Base-by-base conservation (phyloP, 169 alveolate species). In the Cryptosporidium muris region DNA sequence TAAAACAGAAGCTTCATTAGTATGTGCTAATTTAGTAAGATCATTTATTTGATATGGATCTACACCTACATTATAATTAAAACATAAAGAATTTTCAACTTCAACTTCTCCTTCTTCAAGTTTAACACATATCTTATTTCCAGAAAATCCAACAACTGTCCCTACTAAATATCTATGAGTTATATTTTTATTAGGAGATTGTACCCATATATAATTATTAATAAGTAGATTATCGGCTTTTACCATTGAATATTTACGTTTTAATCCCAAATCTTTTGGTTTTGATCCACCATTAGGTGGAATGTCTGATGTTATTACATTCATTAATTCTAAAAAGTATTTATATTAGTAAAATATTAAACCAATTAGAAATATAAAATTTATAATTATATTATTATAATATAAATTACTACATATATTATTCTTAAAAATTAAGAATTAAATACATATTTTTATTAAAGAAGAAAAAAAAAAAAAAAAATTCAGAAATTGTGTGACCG, bases 1-100 rank as follows among this genome's bases (percentile, higher is more conserved):
- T 12, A 97, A 90, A 4, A 97, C 94, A 2, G 99, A 94, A 42
- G 98, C 97, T 80, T 95, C 98, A 80, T 94, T 96, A 12, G 95
- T 81, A 40, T 95, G 97, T 1, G 95, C 92, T 47, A 95, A 64
- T 54, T 93, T 88, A 9, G 98, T 94, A 56, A 95, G 64, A 64
- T 95, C 98, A 14, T 94, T 74, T 25, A 58, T 74, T 56, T 42
- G 67, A 56, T 58, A 58, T n/a, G 82, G 51, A 43, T 74, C 82
- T n/a, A 74, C 60, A 58, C 82, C 82, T 9, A 74, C 68, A 58
- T 74, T 74, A 49, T 74, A 74, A 52, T 74, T 74, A 56, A 58
- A 74, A 25, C 82, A 74, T 68, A 74, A 58, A 74, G 34, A 47
- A 43, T 14, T 40, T 6, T 56, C 82, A 56, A 74, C 82, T n/a